Percentiles rank a stretch among this genome's conserved stretches.
Conservation (phyloP, 768 basidiomycete genomes). For the Suillus cothurnatus region DNA sequence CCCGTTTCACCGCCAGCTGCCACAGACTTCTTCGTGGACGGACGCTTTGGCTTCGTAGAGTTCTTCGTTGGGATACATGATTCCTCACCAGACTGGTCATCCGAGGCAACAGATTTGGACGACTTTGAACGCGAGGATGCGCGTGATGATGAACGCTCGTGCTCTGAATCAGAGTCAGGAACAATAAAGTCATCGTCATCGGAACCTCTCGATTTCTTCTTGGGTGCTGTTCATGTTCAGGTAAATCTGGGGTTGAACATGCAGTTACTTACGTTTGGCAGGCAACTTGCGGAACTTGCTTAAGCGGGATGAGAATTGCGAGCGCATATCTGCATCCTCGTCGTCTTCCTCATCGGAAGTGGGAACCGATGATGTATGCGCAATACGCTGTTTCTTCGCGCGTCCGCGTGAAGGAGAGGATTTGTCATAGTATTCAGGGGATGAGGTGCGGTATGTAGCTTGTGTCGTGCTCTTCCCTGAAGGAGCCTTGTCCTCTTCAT, state of each 20-base stretch:
- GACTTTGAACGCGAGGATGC: slow-evolving; percentile 44
- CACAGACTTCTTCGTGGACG: slow-evolving; percentile 32
- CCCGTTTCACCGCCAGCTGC: slow-evolving; percentile 30
- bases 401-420: slow-evolving; percentile 36
- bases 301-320: slow-evolving; percentile 59
- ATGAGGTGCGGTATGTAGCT: slow-evolving; percentile 26
- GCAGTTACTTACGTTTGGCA: slow-evolving; percentile 45
- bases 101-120: slow-evolving; percentile 37
- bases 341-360: slow-evolving; percentile 55
- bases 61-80: slow-evolving; percentile 38
- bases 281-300: slow-evolving; percentile 70
- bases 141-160: slow-evolving; percentile 57
- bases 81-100: slow-evolving; percentile 46
- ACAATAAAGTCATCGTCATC: slow-evolving; percentile 78
- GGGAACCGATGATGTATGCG: slow-evolving; percentile 44
- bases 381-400: slow-evolving; percentile 64
- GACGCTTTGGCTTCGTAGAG: slow-evolving; percentile 34
- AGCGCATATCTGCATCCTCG: slow-evolving; percentile 39
- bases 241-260: slow-evolving; percentile 4
- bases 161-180: slow-evolving; percentile 59
- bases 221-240: slow-evolving; percentile 37
- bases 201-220: slow-evolving; percentile 35
- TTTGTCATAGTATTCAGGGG: slow-evolving; percentile 27
- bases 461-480: slow-evolving; percentile 10
- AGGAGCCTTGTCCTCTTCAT: slow-evolving; percentile 51